Percentiles rank a stretch among this genome's conserved stretches.
phyloP scores from a whole-genome alignment of 345 rosid genomes.

The Draba incana region DNA sequence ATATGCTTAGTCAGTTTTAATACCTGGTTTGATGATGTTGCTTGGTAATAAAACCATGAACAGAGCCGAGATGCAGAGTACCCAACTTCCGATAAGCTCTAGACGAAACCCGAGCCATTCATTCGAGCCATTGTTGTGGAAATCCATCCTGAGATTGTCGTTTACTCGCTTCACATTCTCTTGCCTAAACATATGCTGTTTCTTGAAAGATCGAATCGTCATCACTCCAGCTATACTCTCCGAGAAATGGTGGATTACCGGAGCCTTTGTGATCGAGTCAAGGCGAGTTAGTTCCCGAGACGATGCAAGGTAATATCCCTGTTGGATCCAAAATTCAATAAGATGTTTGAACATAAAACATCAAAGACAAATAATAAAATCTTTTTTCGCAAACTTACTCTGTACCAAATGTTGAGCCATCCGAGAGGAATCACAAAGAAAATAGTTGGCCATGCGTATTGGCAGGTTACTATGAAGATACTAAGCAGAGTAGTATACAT shows the following conservation, averaged over 20 bases:
- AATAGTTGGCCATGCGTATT: conserved; percentile 91
- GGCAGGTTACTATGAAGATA: conserved; percentile 86
- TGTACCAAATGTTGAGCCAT: conserved; percentile 84
- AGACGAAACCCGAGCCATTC: conserved; percentile 92
- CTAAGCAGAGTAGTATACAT: conserved; percentile 76
- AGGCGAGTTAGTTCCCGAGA: conserved; percentile 93
- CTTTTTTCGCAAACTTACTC: conserved; percentile 53
- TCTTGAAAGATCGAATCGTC: conserved; percentile 80
- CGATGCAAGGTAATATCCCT: conserved; percentile 88
- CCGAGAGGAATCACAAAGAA: conserved; percentile 82
- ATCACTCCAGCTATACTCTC: conserved; percentile 91
- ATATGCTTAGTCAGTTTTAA: background rate
- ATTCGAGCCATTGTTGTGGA: conserved; percentile 87
- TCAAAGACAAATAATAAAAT: background rate
- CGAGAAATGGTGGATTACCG: conserved; percentile 94
- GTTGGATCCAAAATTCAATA: conserved; percentile 26
- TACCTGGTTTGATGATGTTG: conserved; percentile 83
- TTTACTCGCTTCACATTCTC: conserved; percentile 80
- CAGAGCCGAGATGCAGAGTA: conserved; percentile 73
- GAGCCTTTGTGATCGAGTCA: conserved; percentile 97
- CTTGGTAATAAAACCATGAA: conserved; percentile 87
- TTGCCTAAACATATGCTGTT: conserved; percentile 56
- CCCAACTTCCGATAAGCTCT: conserved; percentile 75
- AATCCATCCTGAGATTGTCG: conserved; percentile 78
- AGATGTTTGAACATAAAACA: background rate